A percentile compares a stretch with the other conserved stretches of the same genome.
Evolutionary conservation across 1,139 yeast genomes (phyloP).

Genomic region (Diutina neorugosa): DNA sequence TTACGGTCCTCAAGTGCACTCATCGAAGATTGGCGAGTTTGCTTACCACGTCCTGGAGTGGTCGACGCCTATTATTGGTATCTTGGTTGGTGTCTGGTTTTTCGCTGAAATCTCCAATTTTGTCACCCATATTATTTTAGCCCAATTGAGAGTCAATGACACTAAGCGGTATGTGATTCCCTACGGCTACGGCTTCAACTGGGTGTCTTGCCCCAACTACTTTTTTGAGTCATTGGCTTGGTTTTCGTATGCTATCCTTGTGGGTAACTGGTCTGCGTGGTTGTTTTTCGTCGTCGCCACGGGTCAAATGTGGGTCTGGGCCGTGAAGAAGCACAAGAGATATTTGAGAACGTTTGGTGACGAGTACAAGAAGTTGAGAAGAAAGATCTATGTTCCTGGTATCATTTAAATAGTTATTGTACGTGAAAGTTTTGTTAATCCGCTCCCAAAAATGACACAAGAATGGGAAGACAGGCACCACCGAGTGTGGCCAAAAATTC

Average conservation of each 20-base stretch:
- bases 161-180: conserved; percentile 29
- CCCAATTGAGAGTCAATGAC: conserved; percentile 41
- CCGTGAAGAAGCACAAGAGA: conserved; percentile 56
- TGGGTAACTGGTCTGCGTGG: conserved; percentile 69
- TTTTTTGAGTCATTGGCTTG: conserved; percentile 75
- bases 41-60: conserved; percentile 17
- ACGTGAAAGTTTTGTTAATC: conserved; percentile 5
- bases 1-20: conserved; percentile 19
- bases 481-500: conserved; percentile 10
- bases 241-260: conserved; percentile 55
- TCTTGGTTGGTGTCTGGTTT: conserved; percentile 40
- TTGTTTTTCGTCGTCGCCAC: conserved; percentile 61
- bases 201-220: conserved; percentile 69
- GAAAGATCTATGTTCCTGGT: conserved; percentile 54
- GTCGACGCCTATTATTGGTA: conserved; percentile 14
- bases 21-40: conserved; percentile 5
- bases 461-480: conserved; percentile 14
- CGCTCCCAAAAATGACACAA: conserved; percentile 9
- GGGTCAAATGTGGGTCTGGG: conserved; percentile 74
- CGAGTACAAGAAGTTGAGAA: conserved; percentile 53
- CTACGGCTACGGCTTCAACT: conserved; percentile 32
- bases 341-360: conserved; percentile 64
- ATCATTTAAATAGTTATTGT: neutral
- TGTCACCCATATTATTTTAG: conserved; percentile 50
- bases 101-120: conserved; percentile 64